These are phyloP conservation scores for Epichloe aotearoae DNA, from an alignment of 2,329 filamentous ascomycete species.

Conservation along the genomic window DNA sequence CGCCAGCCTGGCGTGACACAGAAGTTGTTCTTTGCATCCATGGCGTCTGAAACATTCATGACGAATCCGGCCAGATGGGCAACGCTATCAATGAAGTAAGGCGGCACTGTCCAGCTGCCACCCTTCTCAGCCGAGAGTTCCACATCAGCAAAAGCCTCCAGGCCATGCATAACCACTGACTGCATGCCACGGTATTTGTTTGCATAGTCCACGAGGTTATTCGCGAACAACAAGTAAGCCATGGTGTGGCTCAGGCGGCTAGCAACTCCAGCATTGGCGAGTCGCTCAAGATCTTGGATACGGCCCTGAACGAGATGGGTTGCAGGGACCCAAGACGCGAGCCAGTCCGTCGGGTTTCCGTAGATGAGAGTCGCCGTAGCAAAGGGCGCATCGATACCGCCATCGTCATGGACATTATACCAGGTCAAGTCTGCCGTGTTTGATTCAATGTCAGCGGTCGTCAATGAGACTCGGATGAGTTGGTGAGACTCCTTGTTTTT, in stretches of 20 bases:
- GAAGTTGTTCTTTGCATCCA: conserved; percentile 38
- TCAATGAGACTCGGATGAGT: conserved; percentile 17
- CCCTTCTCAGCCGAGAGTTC: conserved; percentile 8
- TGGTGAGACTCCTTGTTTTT: conserved; percentile 16
- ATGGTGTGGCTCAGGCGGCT: conserved; percentile 7
- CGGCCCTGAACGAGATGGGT: conserved; percentile 53
- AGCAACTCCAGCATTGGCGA: conserved; percentile 4
- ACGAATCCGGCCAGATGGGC: conserved; percentile 49
- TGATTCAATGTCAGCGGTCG: conserved; percentile 29
- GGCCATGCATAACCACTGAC: conserved; percentile 40
- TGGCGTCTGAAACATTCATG: conserved; percentile 40
- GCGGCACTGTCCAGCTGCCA: conserved; percentile 35
- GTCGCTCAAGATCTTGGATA: conserved; percentile 36
- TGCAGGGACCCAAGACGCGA: conserved; percentile 39
- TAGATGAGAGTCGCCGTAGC: conserved; percentile 21
- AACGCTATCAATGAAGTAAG: conserved; percentile 44
- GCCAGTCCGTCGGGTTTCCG: conserved; percentile 37
- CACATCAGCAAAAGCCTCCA: conserved; percentile 28
- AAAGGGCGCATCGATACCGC: conserved; percentile 5
- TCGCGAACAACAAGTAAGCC: conserved; percentile 48
- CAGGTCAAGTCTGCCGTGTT: conserved; percentile 28
- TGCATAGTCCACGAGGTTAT: conserved; percentile 41
- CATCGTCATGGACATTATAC: conserved; percentile 7
- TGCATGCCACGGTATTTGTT: conserved; percentile 42
- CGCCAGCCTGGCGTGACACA: conserved; percentile 46